These are phyloP conservation scores for Hypoxylon fragiforme DNA, from an alignment of 495 filamentous ascomycete genomes.

Conservation along the genomic window DNA sequence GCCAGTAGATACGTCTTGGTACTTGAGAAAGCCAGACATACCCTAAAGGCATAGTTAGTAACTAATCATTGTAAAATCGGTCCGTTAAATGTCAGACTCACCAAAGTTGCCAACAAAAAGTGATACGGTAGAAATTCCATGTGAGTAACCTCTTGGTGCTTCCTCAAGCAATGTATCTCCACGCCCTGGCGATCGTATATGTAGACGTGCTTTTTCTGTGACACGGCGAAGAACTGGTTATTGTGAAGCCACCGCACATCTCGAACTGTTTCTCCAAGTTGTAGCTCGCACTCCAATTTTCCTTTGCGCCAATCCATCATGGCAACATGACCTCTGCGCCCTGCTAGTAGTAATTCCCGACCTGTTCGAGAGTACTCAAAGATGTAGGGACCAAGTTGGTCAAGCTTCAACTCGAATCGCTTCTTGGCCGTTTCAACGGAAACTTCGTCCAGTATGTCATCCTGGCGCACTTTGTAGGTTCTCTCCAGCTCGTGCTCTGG, in stretches of 20 bases:
- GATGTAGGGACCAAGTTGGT: slow-evolving; percentile 80
- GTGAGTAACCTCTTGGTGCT: slow-evolving; percentile 88
- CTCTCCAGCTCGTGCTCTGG: slow-evolving; percentile 84
- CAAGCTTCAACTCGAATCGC: slow-evolving; percentile 84
- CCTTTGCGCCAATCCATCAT: slow-evolving; percentile 96
- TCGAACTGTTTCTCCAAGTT: slow-evolving; percentile 84
- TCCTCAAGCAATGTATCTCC: slow-evolving; percentile 86
- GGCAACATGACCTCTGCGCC: slow-evolving; percentile 91
- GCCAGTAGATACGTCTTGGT: slow-evolving; percentile 93
- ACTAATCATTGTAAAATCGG: slow-evolving; percentile 2
- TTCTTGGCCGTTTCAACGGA: slow-evolving; percentile 85
- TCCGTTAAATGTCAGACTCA: slow-evolving; percentile 43
- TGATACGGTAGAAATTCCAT: slow-evolving; percentile 97
- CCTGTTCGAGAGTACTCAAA: slow-evolving; percentile 90
- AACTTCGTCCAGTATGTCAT: slow-evolving; percentile 76
- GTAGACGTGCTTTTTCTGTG: slow-evolving; percentile 91
- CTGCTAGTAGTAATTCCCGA: slow-evolving; percentile 78
- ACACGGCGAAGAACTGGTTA: slow-evolving; percentile 94
- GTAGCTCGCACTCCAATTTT: slow-evolving; percentile 85
- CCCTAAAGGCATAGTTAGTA: slow-evolving; percentile 54
- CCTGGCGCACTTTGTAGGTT: slow-evolving; percentile 89
- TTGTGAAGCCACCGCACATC: slow-evolving; percentile 95
- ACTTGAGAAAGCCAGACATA: slow-evolving; percentile 84
- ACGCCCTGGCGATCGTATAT: slow-evolving; percentile 91
- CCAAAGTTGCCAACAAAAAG: slow-evolving; percentile 85